Evolutionary conservation across 495 filamentous ascomycete species (phyloP).

Genomic region (Cercophora sp.): DNA sequence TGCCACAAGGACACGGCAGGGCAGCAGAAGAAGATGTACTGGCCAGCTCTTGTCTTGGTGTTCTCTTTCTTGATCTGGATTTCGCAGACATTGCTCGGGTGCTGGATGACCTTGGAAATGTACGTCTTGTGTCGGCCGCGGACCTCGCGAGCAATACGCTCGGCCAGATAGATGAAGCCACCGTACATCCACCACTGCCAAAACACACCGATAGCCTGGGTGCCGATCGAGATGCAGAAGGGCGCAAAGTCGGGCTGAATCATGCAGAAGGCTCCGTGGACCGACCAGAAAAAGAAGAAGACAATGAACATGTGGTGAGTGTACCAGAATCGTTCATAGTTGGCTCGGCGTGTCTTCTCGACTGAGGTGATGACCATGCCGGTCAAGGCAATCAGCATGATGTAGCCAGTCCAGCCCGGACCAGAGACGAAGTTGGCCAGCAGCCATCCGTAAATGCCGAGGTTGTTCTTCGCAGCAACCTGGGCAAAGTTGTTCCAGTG

Average conservation of each 20-base stretch:
- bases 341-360: slow-evolving; percentile 62
- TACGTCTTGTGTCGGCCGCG: slow-evolving; percentile 70
- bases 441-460: slow-evolving; percentile 69
- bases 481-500: slow-evolving; percentile 80
- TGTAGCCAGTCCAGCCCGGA: slow-evolving; percentile 74
- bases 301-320: slow-evolving; percentile 74
- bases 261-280: slow-evolving; percentile 79
- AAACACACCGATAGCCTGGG: slow-evolving; percentile 64
- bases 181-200: slow-evolving; percentile 80
- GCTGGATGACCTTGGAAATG: slow-evolving; percentile 78
- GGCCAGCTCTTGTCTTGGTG: slow-evolving; percentile 71
- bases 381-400: slow-evolving; percentile 68
- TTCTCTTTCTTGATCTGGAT: slow-evolving; percentile 83
- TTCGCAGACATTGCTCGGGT: slow-evolving; percentile 77
- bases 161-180: slow-evolving; percentile 66
- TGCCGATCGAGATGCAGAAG: slow-evolving; percentile 59
- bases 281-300: slow-evolving; percentile 78
- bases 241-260: slow-evolving; percentile 70
- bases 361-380: slow-evolving; percentile 65
- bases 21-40: slow-evolving; percentile 81
- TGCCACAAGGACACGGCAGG: slow-evolving; percentile 76
- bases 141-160: slow-evolving; percentile 65
- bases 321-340: slow-evolving; percentile 79
- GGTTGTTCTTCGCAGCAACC: slow-evolving; percentile 63
- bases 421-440: slow-evolving; percentile 67